Conservation (phyloP, 2,329 filamentous ascomycete species). For the Pseudopyrenochaeta lycopersici region DNA sequence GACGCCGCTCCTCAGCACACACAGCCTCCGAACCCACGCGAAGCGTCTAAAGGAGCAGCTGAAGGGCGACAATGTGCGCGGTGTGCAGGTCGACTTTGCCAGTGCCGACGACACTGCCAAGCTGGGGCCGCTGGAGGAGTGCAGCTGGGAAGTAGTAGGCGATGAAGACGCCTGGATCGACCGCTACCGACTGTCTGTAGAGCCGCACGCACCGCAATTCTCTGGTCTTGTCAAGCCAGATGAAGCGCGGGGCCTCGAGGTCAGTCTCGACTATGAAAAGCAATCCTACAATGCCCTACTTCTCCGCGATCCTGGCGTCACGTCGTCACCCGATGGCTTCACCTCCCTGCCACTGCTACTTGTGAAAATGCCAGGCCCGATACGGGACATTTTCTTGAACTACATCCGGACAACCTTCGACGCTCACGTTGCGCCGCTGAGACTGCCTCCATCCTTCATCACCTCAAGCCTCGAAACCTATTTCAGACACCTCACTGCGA, state of each 20-base stretch:
- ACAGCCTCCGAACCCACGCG: conserved; percentile 56
- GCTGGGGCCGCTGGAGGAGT: conserved; percentile 58
- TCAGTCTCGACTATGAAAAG: conserved; percentile 61
- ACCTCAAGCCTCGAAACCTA: conserved; percentile 61
- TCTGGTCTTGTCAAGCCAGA: conserved; percentile 24
- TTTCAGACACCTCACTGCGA: conserved; percentile 65
- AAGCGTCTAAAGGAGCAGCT: conserved; percentile 59
- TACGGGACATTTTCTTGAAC: conserved; percentile 59
- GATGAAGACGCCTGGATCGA: conserved; percentile 53
- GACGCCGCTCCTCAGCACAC: conserved; percentile 44
- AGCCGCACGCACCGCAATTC: conserved; percentile 43
- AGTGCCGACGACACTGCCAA: conserved; percentile 51
- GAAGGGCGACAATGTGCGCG: conserved; percentile 59
- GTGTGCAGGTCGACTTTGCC: conserved; percentile 53
- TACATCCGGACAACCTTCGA: conserved; percentile 63
- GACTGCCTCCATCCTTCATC: conserved; percentile 56
- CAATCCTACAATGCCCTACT: conserved; percentile 61
- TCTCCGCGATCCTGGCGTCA: conserved; percentile 49
- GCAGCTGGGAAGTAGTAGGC: conserved; percentile 56
- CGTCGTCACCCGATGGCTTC: conserved; percentile 46
- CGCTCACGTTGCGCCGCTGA: conserved; percentile 56
- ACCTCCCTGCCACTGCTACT: conserved; percentile 61
- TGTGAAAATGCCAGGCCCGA: conserved; percentile 59
- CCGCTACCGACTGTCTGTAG: conserved; percentile 43
- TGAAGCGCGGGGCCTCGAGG: conserved; percentile 54